Conservation (phyloP, 768 basidiomycete genomes). For the Boletus rubescentipes region DNA sequence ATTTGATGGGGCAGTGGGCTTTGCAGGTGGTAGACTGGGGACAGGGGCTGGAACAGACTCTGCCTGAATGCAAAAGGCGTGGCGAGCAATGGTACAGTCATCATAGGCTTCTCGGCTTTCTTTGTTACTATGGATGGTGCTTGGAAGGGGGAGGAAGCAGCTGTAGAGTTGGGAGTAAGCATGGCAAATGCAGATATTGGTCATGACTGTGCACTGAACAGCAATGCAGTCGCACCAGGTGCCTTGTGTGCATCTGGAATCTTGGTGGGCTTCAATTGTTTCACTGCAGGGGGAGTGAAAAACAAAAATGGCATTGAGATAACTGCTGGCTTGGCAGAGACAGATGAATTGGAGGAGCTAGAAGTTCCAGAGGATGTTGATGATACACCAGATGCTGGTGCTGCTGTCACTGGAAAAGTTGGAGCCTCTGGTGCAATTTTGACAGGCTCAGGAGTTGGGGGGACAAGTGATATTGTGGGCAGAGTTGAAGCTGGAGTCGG, state of each 20-base stretch:
- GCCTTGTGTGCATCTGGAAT: slow-evolving; percentile 3
- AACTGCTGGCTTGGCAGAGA: slow-evolving; percentile 40
- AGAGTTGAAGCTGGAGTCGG: slow-evolving; percentile 10
- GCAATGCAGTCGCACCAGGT: slow-evolving; percentile 4
- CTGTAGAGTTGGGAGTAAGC: slow-evolving; percentile 1
- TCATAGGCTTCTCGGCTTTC: slow-evolving; percentile 16
- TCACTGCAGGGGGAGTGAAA: slow-evolving; percentile 17
- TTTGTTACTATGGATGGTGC: slow-evolving; percentile 14
- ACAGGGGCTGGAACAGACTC: slow-evolving; percentile 17
- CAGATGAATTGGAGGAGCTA: slow-evolving; percentile 59
- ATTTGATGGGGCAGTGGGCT: slow-evolving; percentile 6
- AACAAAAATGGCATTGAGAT: slow-evolving; percentile 20
- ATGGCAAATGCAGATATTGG: slow-evolving; percentile 4
- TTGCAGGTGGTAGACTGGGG: slow-evolving; percentile 6
- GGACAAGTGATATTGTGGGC: slow-evolving; percentile 24
- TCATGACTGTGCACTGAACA: slow-evolving; percentile 12
- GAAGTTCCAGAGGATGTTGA: slow-evolving; percentile 40
- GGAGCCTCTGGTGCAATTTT: slow-evolving; percentile 17
- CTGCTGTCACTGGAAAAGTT: slow-evolving; percentile 1
- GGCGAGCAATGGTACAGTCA: slow-evolving; percentile 3
- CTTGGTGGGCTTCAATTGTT: slow-evolving; percentile 7
- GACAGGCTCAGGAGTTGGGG: slow-evolving; percentile 26
- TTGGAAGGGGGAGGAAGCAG: slow-evolving; percentile 4
- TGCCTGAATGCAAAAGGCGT: slow-evolving; percentile 32
- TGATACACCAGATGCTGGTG: slow-evolving; percentile 2